Evolutionary conservation across 23 red algal genomes (phyloP), one percentile per base, ranked within the genome.

Genomic region (Gracilariopsis chorda): DNA sequence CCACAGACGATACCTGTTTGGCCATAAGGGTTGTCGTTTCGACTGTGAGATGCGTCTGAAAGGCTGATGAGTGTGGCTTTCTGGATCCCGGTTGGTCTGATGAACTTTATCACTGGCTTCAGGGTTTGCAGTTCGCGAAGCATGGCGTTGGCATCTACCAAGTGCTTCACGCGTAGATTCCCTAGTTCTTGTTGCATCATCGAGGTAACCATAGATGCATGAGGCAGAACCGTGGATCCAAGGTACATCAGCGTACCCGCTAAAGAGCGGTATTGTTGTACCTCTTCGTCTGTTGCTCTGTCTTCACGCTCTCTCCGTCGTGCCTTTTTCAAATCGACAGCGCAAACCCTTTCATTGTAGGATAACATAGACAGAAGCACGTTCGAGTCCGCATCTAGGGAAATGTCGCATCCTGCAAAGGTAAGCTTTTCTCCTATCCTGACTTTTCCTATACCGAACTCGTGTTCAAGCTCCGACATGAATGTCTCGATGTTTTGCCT

Each of bases 91-190:
- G 36, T 24, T 6, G 79, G 79, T 19, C 32, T 16, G 57, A 67
- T 12, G 51, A 11, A 84, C 37, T 29, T 67, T 7, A 82, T 58
- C 27, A 67, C 17, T 3, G 61, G 81, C 23, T 49, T 46, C 17
- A 86, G 81, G 5, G 43, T 2, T 69, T 37, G 17, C 1, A 86
- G 30, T 12, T 86, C 81, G 28, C 9, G 1, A 9, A 70, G 1
- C 81, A 86, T 86, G 9, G 55, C 6, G 48, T 86, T 86, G 17
- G 81, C 81, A 5, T 86, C 81, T 47, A 86, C 57, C 1, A 86
- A 13, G 44, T 86, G 40, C 7, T 39, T 36, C 20, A 68, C 81
- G 10, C 24, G 21, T 23, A 86, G 58, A 24, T 52, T 48, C 33
- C 14, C 27, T 21, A 86, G 21, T 34, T 42, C 29, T 59, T 86